phyloP scores from a whole-genome alignment of 1,139 yeast species.

The Diutina sp. region DNA sequence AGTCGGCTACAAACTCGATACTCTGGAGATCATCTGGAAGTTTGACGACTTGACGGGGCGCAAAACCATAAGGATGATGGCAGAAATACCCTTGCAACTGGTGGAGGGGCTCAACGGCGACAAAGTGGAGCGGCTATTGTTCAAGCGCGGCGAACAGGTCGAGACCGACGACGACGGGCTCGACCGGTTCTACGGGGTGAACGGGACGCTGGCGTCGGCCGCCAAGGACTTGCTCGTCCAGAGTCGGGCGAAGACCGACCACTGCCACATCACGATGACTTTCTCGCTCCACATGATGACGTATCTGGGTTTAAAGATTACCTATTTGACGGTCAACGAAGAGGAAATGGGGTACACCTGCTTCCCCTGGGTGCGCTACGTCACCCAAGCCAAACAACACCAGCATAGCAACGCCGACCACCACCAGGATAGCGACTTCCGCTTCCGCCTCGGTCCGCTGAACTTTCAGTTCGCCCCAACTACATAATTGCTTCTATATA shows the following conservation, averaged over 20 bases:
- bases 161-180: constrained; percentile 16
- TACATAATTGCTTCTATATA: neutral
- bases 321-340: constrained; percentile 28
- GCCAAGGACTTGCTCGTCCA: constrained; percentile 7
- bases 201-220: constrained; percentile 21
- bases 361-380: constrained; percentile 35
- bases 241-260: constrained; percentile 6
- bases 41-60: constrained; percentile 45
- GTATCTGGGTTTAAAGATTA: constrained; percentile 28
- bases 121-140: neutral
- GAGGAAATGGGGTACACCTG: constrained; percentile 29
- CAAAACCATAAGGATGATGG: constrained; percentile 28
- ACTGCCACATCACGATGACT: constrained; percentile 16
- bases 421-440: neutral
- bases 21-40: constrained; percentile 49
- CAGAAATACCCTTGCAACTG: constrained; percentile 18
- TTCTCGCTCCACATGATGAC: constrained; percentile 31
- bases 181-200: constrained; percentile 31
- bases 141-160: neutral
- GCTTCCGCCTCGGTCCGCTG: neutral
- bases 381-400: constrained; percentile 15
- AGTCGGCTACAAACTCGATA: constrained; percentile 26
- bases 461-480: neutral
- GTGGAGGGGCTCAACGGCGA: neutral
- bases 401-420: neutral